Percentiles rank a stretch among this genome's conserved stretches.
Conservation (phyloP, 139 green algal species). For the Picochlorum costavermella region DNA sequence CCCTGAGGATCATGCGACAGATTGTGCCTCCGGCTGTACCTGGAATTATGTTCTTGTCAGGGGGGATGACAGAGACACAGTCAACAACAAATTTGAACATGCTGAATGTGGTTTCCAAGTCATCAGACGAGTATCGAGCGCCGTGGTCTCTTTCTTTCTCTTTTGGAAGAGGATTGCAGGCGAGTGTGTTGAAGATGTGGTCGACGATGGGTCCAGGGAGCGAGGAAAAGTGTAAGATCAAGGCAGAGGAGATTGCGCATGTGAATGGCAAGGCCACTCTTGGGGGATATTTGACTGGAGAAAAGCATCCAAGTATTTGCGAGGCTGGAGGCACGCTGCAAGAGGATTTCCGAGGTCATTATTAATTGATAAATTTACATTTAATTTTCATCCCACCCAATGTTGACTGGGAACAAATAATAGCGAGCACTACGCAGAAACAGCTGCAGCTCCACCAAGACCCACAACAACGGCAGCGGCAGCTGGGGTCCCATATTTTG, state of each 20-base stretch:
- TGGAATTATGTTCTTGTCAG: conserved; percentile 92
- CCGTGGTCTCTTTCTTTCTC: conserved; percentile 91
- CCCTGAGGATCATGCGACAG: conserved; percentile 59
- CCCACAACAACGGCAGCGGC: neutral
- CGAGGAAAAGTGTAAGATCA: conserved; percentile 17
- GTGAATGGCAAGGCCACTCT: conserved; percentile 46
- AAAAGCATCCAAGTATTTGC: conserved; percentile 46
- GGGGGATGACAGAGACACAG: conserved; percentile 77
- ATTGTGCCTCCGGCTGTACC: conserved; percentile 75
- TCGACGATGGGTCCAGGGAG: conserved; percentile 17
- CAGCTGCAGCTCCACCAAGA: conserved; percentile 8
- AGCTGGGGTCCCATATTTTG: conserved; percentile 2
- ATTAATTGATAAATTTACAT: neutral
- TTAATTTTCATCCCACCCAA: neutral
- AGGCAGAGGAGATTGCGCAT: conserved; percentile 41
- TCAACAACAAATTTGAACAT: conserved; percentile 60
- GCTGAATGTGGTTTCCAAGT: conserved; percentile 47
- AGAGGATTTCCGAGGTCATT: conserved; percentile 50
- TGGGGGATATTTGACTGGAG: conserved; percentile 32
- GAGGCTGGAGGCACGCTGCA: conserved; percentile 22
- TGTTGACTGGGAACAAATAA: neutral
- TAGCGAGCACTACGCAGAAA: conserved; percentile 1
- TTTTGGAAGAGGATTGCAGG: conserved; percentile 86
- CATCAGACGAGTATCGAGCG: conserved; percentile 19
- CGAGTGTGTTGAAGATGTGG: conserved; percentile 53